Evolutionary conservation across 495 filamentous ascomycete genomes (phyloP), one percentile per base, ranked within the genome.

Genomic region (Tuber borchii): DNA sequence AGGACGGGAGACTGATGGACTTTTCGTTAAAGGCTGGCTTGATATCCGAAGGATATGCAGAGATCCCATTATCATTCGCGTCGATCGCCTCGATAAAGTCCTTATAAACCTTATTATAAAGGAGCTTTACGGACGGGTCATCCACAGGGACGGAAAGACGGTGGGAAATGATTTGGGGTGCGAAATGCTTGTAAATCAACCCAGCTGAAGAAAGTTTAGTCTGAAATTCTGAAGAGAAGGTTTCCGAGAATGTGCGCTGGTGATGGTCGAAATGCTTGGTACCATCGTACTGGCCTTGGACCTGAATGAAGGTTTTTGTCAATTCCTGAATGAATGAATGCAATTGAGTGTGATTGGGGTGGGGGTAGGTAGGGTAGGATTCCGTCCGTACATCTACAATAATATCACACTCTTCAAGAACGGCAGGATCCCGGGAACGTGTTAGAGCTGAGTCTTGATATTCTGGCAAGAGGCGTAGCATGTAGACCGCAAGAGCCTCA

Each of bases 401-500:
- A 48, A 92, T 96, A 86, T 97, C 91, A 86, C 95, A 99, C 74
- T 88, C 89, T 34, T 89, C 87, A 42, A 99, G 92, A 19, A 90
- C 83, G 19, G 88, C 87, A 8, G 93, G 91, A 84, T 98, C 93
- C 74, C 95, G 92, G 46, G 93, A 95, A 72, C 95, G 93, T 44
- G 97, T 84, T 4, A 99, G 91, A n/a, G 87, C 83, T 17, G 92
- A 91, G 77, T 86, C 83, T 65, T 87, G 81, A 87, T 97, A 99
- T 37, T 89, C 86, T 42, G 95, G 96, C 61, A 98, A 89, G 37
- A 92, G 89, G 71, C 93, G 93, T 79, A 99, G 92, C 86, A 99
- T 92, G 87, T 95, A 93, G 75, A 98, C 94, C 73, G 95, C 95
- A n/a, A 99, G 90, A 76, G 95, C 95, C 86, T 99, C 95, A 84